Conservation (phyloP, 768 basidiomycete genomes). For the Coprinellus micaceus region DNA sequence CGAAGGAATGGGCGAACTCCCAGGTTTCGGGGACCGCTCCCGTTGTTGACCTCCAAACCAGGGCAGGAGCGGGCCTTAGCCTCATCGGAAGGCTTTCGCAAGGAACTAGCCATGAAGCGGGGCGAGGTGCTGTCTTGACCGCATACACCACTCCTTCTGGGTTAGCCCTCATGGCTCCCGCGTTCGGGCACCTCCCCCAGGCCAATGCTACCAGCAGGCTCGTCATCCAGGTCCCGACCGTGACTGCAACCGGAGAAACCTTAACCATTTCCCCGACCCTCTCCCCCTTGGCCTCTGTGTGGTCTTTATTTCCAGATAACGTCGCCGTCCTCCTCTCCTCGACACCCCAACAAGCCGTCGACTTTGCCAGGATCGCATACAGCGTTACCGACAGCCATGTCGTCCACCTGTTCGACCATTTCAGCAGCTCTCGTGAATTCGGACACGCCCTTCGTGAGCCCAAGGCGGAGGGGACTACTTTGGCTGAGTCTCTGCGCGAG, state of each 20-base stretch:
- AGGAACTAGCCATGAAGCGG: constrained; percentile 68
- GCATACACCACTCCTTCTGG: constrained; percentile 84
- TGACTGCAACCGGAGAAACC: constrained; percentile 58
- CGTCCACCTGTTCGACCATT: constrained; percentile 89
- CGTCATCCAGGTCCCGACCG: constrained; percentile 79
- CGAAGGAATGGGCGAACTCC: constrained; percentile 59
- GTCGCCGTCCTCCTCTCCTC: constrained; percentile 78
- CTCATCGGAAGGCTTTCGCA: constrained; percentile 78
- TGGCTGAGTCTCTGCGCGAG: constrained; percentile 48
- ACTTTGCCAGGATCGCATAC: constrained; percentile 77
- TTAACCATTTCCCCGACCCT: constrained; percentile 78
- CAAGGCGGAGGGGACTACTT: constrained; percentile 18
- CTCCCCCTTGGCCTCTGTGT: constrained; percentile 56
- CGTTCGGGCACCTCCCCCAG: constrained; percentile 67
- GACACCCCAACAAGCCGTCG: constrained; percentile 76
- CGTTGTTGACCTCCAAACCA: constrained; percentile 71
- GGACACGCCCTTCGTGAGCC: constrained; percentile 42
- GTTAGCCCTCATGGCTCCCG: constrained; percentile 77
- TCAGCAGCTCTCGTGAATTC: constrained; percentile 72
- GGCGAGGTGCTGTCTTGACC: constrained; percentile 58
- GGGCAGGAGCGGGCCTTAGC: constrained; percentile 79
- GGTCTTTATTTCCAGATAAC: constrained; percentile 59
- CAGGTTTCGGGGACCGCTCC: constrained; percentile 37
- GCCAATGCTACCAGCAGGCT: constrained; percentile 63
- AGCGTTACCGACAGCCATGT: constrained; percentile 62